These are phyloP conservation scores for Hyphopichia fennica DNA, from an alignment of 1,139 yeast species.

Conservation along the genomic window DNA sequence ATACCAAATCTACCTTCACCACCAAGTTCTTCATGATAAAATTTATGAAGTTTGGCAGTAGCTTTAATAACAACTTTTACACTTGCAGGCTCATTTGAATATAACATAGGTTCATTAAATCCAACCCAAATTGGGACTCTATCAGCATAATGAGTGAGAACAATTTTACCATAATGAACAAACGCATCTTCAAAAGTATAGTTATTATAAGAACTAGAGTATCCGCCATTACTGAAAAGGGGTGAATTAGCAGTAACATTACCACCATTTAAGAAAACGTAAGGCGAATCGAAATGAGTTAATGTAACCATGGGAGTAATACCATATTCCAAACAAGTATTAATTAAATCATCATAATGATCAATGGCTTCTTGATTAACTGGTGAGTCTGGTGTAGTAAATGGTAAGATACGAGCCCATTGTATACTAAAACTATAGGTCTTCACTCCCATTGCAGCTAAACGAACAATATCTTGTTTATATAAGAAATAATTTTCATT, in stretches of 20 bases:
- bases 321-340: conserved; percentile 26
- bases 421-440: conserved; percentile 32
- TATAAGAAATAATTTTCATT: conserved; percentile 32
- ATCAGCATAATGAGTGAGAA: conserved; percentile 30
- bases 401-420: conserved; percentile 35
- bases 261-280: conserved; percentile 15
- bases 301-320: conserved; percentile 33
- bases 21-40: conserved; percentile 26
- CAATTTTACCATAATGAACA: conserved; percentile 28
- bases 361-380: conserved; percentile 30
- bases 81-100: conserved; percentile 15
- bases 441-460: conserved; percentile 34
- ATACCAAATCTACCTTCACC: conserved; percentile 25
- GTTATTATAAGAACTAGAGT: conserved; percentile 24
- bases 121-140: conserved; percentile 34
- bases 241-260: conserved; percentile 2
- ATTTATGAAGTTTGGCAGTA: conserved; percentile 26
- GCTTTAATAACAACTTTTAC: conserved; percentile 29
- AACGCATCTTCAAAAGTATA: conserved; percentile 28
- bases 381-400: conserved; percentile 26
- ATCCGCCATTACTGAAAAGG: conserved; percentile 19
- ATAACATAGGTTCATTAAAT: conserved; percentile 31
- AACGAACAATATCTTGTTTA: conserved; percentile 30
- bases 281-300: conserved; percentile 36
- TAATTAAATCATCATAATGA: conserved; percentile 33